A percentile compares a stretch with the other conserved stretches of the same genome.
Conservation (phyloP, 805 yeast species). For the Suhomyces prunicola region DNA sequence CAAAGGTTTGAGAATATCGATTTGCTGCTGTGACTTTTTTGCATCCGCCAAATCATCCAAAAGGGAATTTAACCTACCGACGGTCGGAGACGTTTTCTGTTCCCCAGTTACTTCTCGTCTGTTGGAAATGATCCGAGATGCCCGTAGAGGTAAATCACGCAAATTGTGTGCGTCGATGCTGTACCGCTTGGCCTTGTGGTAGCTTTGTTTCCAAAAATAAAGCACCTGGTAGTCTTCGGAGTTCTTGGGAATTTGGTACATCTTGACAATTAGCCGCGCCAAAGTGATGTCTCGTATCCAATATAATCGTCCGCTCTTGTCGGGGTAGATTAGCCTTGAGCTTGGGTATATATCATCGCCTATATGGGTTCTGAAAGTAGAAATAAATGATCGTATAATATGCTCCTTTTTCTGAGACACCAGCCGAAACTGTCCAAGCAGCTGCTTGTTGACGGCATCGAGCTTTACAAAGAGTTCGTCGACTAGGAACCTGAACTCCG, state of each 20-base stretch:
- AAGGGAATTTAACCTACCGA: slow-evolving; percentile 26
- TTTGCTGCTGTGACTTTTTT: slow-evolving; percentile 33
- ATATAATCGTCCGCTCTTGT: slow-evolving; percentile 59
- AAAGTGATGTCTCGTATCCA: slow-evolving; percentile 62
- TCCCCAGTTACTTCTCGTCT: slow-evolving; percentile 31
- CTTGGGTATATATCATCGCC: slow-evolving; percentile 62
- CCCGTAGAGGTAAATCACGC: slow-evolving; percentile 45
- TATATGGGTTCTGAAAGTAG: slow-evolving; percentile 32
- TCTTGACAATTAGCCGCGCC: slow-evolving; percentile 44
- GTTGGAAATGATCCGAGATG: slow-evolving; percentile 47
- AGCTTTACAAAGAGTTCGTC: slow-evolving; percentile 42
- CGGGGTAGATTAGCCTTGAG: slow-evolving; percentile 58
- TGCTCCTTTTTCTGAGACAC: slow-evolving; percentile 23
- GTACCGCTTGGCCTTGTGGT: slow-evolving; percentile 29
- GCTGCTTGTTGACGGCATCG: slow-evolving; percentile 26
- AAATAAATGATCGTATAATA: slow-evolving; percentile 28
- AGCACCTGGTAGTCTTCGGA: slow-evolving; percentile 55
- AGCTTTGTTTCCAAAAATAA: slow-evolving; percentile 35
- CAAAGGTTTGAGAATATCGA: slow-evolving; percentile 46
- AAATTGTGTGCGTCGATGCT: slow-evolving; percentile 45
- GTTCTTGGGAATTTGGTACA: slow-evolving; percentile 56
- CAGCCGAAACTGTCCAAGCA: slow-evolving; percentile 21
- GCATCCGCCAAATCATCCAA: slow-evolving; percentile 28
- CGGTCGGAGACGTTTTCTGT: slow-evolving; percentile 11
- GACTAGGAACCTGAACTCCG: slow-evolving; percentile 40